A percentile compares a stretch with the other conserved stretches of the same genome.
Conservation (phyloP, 1,284 basidiomycete genomes). For the Ceratorhiza oryzae-sativae region DNA sequence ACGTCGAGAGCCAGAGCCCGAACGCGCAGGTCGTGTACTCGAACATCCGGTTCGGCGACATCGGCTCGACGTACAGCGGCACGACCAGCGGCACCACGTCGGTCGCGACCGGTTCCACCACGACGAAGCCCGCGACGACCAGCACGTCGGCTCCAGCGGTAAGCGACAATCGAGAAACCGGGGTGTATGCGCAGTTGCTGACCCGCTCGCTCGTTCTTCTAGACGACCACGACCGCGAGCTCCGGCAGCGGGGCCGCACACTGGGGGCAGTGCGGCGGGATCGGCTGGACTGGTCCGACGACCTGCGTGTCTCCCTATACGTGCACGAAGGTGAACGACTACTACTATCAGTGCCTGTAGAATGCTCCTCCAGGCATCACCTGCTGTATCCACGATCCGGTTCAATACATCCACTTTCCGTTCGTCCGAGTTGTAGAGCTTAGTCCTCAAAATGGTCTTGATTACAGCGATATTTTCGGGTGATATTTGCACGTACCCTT, state of each 20-base stretch:
- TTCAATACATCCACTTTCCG: background rate
- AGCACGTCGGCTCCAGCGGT: constrained; percentile 9
- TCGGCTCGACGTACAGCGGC: constrained; percentile 42
- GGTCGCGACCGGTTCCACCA: constrained; percentile 1
- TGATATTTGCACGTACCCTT: no score
- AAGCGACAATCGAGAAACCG: background rate
- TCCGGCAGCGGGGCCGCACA: constrained; percentile 1
- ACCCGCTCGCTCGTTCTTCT: background rate
- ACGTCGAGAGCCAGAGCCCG: constrained; percentile 43
- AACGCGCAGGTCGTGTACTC: constrained; percentile 50
- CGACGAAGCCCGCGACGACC: constrained; percentile 16
- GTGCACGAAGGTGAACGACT: constrained; percentile 35
- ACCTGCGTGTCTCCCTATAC: constrained; percentile 38
- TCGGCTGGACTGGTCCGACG: constrained; percentile 41
- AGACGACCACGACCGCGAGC: background rate
- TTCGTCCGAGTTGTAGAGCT: no score
- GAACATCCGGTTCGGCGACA: constrained; percentile 42
- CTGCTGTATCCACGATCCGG: background rate
- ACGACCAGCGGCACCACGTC: constrained; percentile 11
- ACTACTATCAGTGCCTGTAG: constrained; percentile 42
- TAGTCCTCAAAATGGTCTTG: no score
- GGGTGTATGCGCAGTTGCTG: background rate
- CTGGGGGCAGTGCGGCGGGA: constrained; percentile 37
- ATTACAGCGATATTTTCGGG: no score
- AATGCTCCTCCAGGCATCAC: background rate